phyloP scores from a whole-genome alignment of 1,139 yeast genomes.

The Wickerhamomyces sp. region DNA sequence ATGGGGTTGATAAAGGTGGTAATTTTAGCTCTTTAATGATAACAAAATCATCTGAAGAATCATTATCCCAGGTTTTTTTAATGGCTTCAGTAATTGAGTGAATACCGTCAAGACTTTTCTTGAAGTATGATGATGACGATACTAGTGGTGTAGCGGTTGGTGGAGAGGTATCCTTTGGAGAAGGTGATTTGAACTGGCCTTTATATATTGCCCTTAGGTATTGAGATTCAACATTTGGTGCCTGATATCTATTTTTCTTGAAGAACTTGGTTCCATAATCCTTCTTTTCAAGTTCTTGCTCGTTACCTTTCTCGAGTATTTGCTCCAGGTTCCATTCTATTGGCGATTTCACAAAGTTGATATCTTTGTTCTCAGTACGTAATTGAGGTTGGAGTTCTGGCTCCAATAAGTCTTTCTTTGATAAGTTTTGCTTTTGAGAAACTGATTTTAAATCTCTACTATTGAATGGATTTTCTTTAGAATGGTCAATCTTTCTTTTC shows the following conservation, averaged over 20 bases:
- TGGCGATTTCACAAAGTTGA: constrained; percentile 18
- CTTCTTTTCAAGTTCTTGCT: neutral
- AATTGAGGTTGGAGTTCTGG: constrained; percentile 12
- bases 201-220: constrained; percentile 31
- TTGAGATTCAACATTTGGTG: constrained; percentile 25
- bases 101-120: neutral
- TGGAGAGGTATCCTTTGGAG: constrained; percentile 1
- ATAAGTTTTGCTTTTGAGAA: constrained; percentile 3
- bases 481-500: constrained; percentile 11
- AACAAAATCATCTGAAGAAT: constrained; percentile 25
- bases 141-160: neutral
- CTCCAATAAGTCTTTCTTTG: constrained; percentile 5
- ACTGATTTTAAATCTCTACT: no score
- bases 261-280: constrained; percentile 27
- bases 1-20: constrained; percentile 21
- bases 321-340: constrained; percentile 17
- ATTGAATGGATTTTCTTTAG: neutral
- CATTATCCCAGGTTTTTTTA: constrained; percentile 1
- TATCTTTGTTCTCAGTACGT: constrained; percentile 11
- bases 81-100: constrained; percentile 1
- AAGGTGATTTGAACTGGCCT: constrained; percentile 30
- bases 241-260: constrained; percentile 12
- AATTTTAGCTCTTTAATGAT: constrained; percentile 29
- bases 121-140: neutral
- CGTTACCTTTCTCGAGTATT: constrained; percentile 1